Evolutionary conservation across 2,329 filamentous ascomycete species (phyloP).

Genomic region (Fusarium sp.): DNA sequence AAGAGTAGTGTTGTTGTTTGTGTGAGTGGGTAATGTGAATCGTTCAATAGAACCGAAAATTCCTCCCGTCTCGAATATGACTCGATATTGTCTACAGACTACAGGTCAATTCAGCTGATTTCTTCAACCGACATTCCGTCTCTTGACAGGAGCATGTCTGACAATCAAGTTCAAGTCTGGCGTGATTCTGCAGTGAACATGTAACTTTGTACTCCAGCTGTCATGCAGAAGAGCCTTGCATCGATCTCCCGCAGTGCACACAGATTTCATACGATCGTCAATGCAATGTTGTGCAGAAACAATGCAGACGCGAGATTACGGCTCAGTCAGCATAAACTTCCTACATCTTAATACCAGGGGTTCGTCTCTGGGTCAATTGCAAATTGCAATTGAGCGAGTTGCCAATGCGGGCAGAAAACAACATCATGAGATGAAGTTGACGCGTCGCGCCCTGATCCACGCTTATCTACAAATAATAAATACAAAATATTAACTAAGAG

Average conservation of each 20-base stretch:
- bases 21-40: slow-evolving; percentile 27
- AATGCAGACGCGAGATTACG: slow-evolving; percentile 34
- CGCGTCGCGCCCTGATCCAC: slow-evolving; percentile 36
- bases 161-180: slow-evolving; percentile 1
- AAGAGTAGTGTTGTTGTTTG: slow-evolving; percentile 8
- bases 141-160: slow-evolving; percentile 2
- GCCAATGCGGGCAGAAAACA: slow-evolving; percentile 23
- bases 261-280: slow-evolving; percentile 39
- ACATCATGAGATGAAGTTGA: slow-evolving; percentile 30
- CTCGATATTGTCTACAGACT: slow-evolving; percentile 4
- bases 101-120: slow-evolving; percentile 9
- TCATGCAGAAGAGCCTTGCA: slow-evolving; percentile 45
- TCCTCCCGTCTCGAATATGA: neutral
- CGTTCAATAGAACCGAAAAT: neutral
- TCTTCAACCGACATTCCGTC: slow-evolving; percentile 19
- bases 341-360: slow-evolving; percentile 16
- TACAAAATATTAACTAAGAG: slow-evolving; percentile 11
- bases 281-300: slow-evolving; percentile 47
- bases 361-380: slow-evolving; percentile 17
- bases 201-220: slow-evolving; percentile 29
- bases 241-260: slow-evolving; percentile 46
- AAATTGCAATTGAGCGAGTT: slow-evolving; percentile 10
- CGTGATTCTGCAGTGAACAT: slow-evolving; percentile 19
- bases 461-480: slow-evolving; percentile 20
- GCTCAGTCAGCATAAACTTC: slow-evolving; percentile 20